Evolutionary conservation across 2,329 filamentous ascomycete species (phyloP), one percentile per base, ranked within the genome.

Genomic region (Aspergillus arachidicola): DNA sequence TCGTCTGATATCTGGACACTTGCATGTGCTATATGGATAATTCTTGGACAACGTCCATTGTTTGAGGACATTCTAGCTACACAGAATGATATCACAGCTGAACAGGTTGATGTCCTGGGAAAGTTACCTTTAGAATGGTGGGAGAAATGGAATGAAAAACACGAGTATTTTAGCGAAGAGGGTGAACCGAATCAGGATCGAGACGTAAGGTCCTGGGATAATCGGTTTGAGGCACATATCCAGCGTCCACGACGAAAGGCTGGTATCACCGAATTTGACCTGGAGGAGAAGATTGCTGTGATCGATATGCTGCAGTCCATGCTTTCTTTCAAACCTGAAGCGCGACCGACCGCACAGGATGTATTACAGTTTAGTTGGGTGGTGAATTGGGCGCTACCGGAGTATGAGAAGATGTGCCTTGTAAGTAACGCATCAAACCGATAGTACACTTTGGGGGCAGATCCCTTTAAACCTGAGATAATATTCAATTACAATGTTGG

Each of bases 1-100:
- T 23, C 69, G 21, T 72, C 75, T 4, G 76, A 79, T 54, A 76
- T 78, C 19, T 79, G 75, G 77, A 76, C 71, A 48, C 70, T 79
- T 19, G 71, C 68, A 0, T 66, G 59, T 62, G 59, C 58, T 10
- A 62, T 70, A 56, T 69, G 62, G 65, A 46, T 56, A 50, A 65
- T 79, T 69, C 60, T 80, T 23, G 72, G 69, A 3, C 63, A 71
- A 34, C 66, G 68, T 16, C 63, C 70, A 30, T 68, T 36, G 12
- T 36, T 36, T 36, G 34, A 36, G 5, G 69, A 64, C 6, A 63
- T 70, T 11, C 60, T 76, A 21, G 68, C 67, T n/a, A 68, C 66
- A 2, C 58, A 66, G 36, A 71, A 75, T 43, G 68, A 71, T 34
- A 70, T 72, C 16, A 71, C 66, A 5, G 60, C 64, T 7, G 64